phyloP scores from a whole-genome alignment of 768 basidiomycete species.

The Xerocomus spinulosus region DNA sequence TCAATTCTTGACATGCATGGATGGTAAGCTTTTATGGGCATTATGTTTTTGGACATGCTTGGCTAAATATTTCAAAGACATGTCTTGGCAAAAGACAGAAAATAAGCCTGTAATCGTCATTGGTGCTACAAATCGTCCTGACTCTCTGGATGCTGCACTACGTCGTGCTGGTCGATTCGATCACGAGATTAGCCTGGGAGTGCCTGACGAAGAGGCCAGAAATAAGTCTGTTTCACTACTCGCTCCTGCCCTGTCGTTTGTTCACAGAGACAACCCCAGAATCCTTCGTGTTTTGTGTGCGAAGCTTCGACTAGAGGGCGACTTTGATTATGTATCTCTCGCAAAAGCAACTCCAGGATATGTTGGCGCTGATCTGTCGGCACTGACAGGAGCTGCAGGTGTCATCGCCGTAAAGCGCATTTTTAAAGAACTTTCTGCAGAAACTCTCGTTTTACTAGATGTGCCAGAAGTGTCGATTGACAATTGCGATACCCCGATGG shows the following conservation, averaged over 20 bases:
- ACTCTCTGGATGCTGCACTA: slow-evolving; percentile 90
- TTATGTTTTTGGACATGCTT: not conserved
- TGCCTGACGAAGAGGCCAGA: slow-evolving; percentile 87
- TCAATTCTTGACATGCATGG: slow-evolving; percentile 97
- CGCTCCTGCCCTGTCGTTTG: not conserved
- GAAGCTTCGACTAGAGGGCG: slow-evolving; percentile 79
- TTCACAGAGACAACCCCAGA: slow-evolving; percentile 36
- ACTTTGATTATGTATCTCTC: slow-evolving; percentile 80
- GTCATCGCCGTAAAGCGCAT: slow-evolving; percentile 96
- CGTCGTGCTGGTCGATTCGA: slow-evolving; percentile 94
- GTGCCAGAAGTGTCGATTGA: slow-evolving; percentile 14
- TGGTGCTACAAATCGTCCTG: slow-evolving; percentile 94
- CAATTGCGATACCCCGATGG: slow-evolving; percentile 33
- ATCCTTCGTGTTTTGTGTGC: slow-evolving; percentile 83
- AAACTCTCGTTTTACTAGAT: slow-evolving; percentile 53
- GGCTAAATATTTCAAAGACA: slow-evolving; percentile 49
- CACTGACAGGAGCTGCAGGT: slow-evolving; percentile 89
- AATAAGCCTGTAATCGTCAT: slow-evolving; percentile 92
- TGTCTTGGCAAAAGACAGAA: slow-evolving; percentile 93
- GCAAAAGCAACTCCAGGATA: slow-evolving; percentile 97
- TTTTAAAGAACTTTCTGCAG: slow-evolving; percentile 74
- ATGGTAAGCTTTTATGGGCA: slow-evolving; percentile 55
- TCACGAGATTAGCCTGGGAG: slow-evolving; percentile 96
- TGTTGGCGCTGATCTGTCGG: slow-evolving; percentile 91
- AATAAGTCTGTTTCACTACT: slow-evolving; percentile 60